Conservation (phyloP, 345 rosid species). For the Linum tenue region DNA sequence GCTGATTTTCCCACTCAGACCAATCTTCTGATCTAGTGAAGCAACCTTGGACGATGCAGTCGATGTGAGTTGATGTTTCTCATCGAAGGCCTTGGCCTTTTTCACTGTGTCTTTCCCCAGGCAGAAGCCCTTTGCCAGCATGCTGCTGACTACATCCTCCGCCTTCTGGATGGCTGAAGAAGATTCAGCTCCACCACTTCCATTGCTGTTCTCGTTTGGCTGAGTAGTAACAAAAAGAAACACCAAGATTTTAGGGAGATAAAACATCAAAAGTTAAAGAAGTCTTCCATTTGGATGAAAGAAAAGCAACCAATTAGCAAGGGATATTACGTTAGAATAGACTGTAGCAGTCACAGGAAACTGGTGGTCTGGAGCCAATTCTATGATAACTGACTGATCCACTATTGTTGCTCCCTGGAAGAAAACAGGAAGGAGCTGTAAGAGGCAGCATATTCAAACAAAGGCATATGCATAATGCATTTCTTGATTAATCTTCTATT, state of each 20-base stretch:
- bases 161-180: slow-evolving; percentile 13
- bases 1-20: not conserved
- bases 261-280: not conserved
- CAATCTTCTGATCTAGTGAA: slow-evolving; percentile 23
- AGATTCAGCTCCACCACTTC: not conserved
- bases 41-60: slow-evolving; percentile 25
- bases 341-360: slow-evolving; percentile 11
- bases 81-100: too few species aligned
- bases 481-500: not conserved
- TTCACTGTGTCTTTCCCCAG: not conserved
- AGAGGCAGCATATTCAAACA: not conserved
- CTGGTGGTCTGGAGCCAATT: slow-evolving; percentile 14
- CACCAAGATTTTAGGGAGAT: not conserved
- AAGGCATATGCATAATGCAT: not conserved
- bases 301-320: not conserved
- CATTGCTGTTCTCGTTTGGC: not conserved
- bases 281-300: not conserved
- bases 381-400: slow-evolving; percentile 22
- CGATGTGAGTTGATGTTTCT: slow-evolving; percentile 21
- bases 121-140: slow-evolving; percentile 5
- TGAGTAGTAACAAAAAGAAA: not conserved
- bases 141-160: not conserved
- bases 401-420: slow-evolving; percentile 23
- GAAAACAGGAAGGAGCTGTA: not conserved
- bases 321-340: slow-evolving; percentile 13